Conservation (phyloP, 192 early-diverging fungal genomes). For the Mortierella antarctica region DNA sequence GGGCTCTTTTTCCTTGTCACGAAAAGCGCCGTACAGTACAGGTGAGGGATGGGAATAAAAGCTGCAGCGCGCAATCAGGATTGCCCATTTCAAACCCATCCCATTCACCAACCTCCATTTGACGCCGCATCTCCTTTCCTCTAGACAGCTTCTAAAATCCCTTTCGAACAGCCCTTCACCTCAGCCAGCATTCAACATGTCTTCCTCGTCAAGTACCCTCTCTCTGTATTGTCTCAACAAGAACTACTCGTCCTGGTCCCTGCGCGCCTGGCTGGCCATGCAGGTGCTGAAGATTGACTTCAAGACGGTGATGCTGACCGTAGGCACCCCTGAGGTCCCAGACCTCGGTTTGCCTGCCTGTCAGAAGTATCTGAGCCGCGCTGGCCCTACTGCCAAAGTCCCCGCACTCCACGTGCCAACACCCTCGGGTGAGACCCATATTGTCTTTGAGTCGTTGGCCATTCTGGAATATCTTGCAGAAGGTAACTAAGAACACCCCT, state of each 20-base stretch:
- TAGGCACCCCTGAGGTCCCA: constrained; percentile 24
- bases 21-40: too few species aligned
- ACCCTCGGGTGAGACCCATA: constrained; percentile 28
- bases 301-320: constrained; percentile 21
- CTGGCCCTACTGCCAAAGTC: constrained; percentile 49
- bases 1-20: too few species aligned
- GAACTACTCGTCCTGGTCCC: constrained; percentile 54
- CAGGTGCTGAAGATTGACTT: constrained; percentile 22
- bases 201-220: neutral
- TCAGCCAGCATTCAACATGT: neutral
- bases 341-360: constrained; percentile 27
- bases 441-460: constrained; percentile 50
- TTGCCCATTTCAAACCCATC: too few species aligned
- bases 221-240: constrained; percentile 36
- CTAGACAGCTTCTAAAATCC: too few species aligned
- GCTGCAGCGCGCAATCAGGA: too few species aligned
- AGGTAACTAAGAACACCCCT: constrained; percentile 8
- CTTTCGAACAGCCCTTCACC: neutral
- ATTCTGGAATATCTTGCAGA: constrained; percentile 52
- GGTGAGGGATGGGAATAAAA: too few species aligned
- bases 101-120: too few species aligned
- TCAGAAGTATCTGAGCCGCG: constrained; percentile 16
- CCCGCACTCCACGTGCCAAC: constrained; percentile 39
- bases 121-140: too few species aligned
- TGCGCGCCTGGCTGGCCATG: constrained; percentile 49